Conservation (phyloP, 2,329 filamentous ascomycete genomes). For the Didymosphaeria variabile region DNA sequence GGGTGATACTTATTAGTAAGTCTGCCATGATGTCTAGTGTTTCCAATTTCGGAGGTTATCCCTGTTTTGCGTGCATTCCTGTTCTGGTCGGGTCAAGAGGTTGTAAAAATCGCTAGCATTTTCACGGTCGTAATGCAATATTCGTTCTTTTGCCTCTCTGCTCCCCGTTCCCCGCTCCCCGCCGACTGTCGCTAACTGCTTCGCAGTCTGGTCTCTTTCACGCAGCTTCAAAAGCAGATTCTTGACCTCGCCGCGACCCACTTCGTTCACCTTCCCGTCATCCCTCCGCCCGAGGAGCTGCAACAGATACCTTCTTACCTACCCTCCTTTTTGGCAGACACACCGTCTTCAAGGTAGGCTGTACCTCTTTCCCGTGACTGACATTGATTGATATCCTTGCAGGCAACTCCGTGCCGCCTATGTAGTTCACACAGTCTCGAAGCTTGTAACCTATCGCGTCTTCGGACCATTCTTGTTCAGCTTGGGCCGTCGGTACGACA, state of each 20-base stretch:
- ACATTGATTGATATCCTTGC: constrained; percentile 9
- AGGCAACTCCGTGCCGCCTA: constrained; percentile 63
- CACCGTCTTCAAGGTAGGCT: constrained; percentile 55
- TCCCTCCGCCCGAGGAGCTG: constrained; percentile 60
- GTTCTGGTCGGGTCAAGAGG: constrained; percentile 22
- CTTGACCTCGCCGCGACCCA: constrained; percentile 61
- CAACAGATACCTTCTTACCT: constrained; percentile 61
- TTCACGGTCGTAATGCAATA: constrained; percentile 37
- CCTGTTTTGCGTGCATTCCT: constrained; percentile 19
- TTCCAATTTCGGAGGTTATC: constrained; percentile 15
- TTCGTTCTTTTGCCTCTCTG: constrained; percentile 20
- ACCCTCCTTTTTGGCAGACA: constrained; percentile 65
- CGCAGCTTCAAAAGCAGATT: constrained; percentile 61
- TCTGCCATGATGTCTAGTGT: constrained; percentile 35
- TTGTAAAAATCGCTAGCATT: constrained; percentile 26
- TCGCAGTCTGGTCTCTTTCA: constrained; percentile 61
- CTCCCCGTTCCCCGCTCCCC: constrained; percentile 16
- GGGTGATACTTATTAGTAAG: constrained; percentile 57
- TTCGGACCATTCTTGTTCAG: constrained; percentile 68
- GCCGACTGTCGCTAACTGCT: constrained; percentile 28
- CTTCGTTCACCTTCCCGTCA: constrained; percentile 61
- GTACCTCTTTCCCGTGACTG: background rate
- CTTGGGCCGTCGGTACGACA: constrained; percentile 62
- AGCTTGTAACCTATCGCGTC: constrained; percentile 64
- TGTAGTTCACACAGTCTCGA: constrained; percentile 64